A percentile compares a stretch with the other conserved stretches of the same genome.
phyloP scores from a whole-genome alignment of 768 basidiomycete genomes.

The Hortiboletus flavorubellus region DNA sequence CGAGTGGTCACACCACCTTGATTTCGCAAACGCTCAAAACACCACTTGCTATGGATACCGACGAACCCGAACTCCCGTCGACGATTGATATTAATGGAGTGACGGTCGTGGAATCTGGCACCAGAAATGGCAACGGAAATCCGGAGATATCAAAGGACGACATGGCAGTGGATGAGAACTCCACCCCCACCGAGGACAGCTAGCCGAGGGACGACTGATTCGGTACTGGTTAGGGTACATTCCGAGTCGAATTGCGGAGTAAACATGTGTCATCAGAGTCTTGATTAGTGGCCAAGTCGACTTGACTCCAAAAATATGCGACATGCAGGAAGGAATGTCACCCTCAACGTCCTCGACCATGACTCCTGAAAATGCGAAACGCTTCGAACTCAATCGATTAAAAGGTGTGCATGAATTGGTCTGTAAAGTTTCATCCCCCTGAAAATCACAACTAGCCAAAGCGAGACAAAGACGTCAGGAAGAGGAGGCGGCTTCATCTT shows the following conservation, averaged over 20 bases:
- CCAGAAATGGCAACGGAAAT: constrained; percentile 15
- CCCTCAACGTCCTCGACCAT: constrained; percentile 27
- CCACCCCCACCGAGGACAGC: constrained; percentile 7
- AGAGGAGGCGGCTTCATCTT: constrained; percentile 46
- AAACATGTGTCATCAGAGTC: constrained; percentile 20
- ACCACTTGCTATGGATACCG: constrained; percentile 34
- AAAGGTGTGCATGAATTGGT: constrained; percentile 46
- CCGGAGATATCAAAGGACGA: constrained; percentile 22
- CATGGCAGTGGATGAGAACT: constrained; percentile 25
- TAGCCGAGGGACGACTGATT: not conserved
- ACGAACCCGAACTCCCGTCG: constrained; percentile 26
- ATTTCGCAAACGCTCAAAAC: constrained; percentile 29
- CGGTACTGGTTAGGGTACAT: not conserved
- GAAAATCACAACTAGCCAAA: constrained; percentile 51
- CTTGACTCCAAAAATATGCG: not conserved
- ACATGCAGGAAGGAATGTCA: constrained; percentile 8
- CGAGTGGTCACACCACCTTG: constrained; percentile 61
- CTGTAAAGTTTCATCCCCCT: not conserved
- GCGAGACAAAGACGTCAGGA: constrained; percentile 68
- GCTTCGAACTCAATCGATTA: constrained; percentile 75
- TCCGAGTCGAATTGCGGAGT: not conserved
- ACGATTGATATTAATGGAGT: constrained; percentile 15
- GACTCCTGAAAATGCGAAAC: constrained; percentile 67
- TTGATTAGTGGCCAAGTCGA: not conserved
- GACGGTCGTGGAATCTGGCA: constrained; percentile 10